Evolutionary conservation across 768 basidiomycete genomes (phyloP).

Genomic region (Wakefieldia striispora): DNA sequence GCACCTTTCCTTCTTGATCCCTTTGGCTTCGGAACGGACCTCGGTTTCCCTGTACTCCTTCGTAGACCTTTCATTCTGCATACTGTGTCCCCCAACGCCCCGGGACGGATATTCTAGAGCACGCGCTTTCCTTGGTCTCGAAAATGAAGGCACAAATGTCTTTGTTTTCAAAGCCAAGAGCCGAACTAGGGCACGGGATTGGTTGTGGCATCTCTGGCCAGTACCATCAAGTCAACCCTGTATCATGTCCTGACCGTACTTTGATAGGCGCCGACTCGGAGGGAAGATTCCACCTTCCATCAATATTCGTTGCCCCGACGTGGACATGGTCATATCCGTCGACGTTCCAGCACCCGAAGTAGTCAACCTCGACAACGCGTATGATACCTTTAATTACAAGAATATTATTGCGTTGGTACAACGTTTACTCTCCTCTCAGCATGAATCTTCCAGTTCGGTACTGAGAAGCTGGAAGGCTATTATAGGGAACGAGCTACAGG

Average conservation of each 20-base stretch:
- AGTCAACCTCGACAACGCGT: conserved; percentile 38
- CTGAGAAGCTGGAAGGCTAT: conserved; percentile 58
- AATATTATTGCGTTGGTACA: conserved; percentile 65
- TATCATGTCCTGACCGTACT: background rate
- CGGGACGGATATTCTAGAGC: conserved; percentile 38
- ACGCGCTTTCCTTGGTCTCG: conserved; percentile 47
- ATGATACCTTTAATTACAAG: conserved; percentile 52
- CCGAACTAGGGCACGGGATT: conserved; percentile 77
- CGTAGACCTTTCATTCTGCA: conserved; percentile 79
- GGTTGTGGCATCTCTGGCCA: conserved; percentile 88
- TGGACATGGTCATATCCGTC: conserved; percentile 68
- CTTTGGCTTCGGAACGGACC: conserved; percentile 60
- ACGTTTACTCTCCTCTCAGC: conserved; percentile 48
- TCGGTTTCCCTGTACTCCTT: conserved; percentile 84
- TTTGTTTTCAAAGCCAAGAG: conserved; percentile 85
- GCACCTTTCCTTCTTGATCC: conserved; percentile 75
- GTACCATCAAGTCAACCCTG: conserved; percentile 3
- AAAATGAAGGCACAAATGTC: conserved; percentile 71
- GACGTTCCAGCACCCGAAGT: conserved; percentile 55
- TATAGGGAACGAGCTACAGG: conserved; percentile 48
- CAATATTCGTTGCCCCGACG: conserved; percentile 66
- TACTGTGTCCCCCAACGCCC: conserved; percentile 61
- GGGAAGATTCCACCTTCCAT: conserved; percentile 67
- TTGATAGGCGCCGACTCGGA: conserved; percentile 64
- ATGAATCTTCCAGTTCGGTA: conserved; percentile 6